A percentile compares a stretch with the other conserved stretches of the same genome.
phyloP scores from a whole-genome alignment of 2,329 filamentous ascomycete species.

The Exophiala oligosperma region DNA sequence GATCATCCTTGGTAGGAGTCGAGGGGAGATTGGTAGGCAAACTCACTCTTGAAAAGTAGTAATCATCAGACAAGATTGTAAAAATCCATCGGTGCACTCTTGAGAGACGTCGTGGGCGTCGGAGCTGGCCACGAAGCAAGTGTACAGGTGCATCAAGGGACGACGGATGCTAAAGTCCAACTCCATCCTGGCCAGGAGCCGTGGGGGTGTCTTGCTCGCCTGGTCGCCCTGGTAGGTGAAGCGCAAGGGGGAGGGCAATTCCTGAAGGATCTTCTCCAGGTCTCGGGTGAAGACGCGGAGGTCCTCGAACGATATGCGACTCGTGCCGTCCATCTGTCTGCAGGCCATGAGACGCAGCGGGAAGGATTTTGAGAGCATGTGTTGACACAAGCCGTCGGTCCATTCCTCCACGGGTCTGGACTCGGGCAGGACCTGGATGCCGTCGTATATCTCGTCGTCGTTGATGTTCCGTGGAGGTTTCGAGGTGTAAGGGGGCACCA shows the following conservation, averaged over 20 bases:
- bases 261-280: slow-evolving; percentile 25
- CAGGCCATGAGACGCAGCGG: slow-evolving; percentile 25
- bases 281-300: slow-evolving; percentile 23
- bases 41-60: slow-evolving; percentile 33
- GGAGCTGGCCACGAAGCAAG: slow-evolving; percentile 26
- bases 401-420: slow-evolving; percentile 24
- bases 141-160: slow-evolving; percentile 35
- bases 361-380: slow-evolving; percentile 26
- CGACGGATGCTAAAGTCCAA: slow-evolving; percentile 33
- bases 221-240: slow-evolving; percentile 23
- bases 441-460: slow-evolving; percentile 24
- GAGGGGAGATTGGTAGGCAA: neutral
- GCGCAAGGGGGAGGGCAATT: slow-evolving; percentile 24
- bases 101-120: slow-evolving; percentile 20
- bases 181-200: slow-evolving; percentile 31
- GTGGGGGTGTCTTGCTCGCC: slow-evolving; percentile 25
- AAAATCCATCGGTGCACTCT: slow-evolving; percentile 27
- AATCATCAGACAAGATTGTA: slow-evolving; percentile 33
- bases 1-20: too few relatives aligned
- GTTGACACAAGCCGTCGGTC: slow-evolving; percentile 28
- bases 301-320: slow-evolving; percentile 14
- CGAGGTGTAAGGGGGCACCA: slow-evolving; percentile 22
- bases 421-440: slow-evolving; percentile 11
- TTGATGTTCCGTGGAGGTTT: slow-evolving; percentile 26
- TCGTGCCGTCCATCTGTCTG: slow-evolving; percentile 16